phyloP scores from a whole-genome alignment of 1,284 basidiomycete species.

The Pseudozyma flocculosa region DNA sequence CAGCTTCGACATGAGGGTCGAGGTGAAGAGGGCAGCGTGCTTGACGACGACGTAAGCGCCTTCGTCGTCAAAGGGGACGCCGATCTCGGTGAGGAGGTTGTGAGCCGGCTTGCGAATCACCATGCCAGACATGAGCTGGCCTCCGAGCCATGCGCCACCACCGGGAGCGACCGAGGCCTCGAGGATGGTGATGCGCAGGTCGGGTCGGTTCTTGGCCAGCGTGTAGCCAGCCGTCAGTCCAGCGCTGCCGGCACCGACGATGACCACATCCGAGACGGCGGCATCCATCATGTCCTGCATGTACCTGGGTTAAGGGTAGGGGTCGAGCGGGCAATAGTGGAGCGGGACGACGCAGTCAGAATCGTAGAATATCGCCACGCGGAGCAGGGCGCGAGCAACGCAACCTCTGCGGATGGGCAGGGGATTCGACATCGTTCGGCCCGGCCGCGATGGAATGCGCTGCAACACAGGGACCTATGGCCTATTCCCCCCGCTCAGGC shows the following conservation, averaged over 20 bases:
- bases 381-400: no score
- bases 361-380: no score
- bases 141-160: constrained; percentile 61
- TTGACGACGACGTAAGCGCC: constrained; percentile 63
- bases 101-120: constrained; percentile 79
- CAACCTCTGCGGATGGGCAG: no score
- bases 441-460: no score
- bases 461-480: no score
- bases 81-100: constrained; percentile 71
- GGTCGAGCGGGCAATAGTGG: neutral
- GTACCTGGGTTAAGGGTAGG: constrained; percentile 22
- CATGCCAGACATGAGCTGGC: constrained; percentile 82
- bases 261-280: constrained; percentile 74
- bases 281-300: constrained; percentile 52
- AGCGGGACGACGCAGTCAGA: neutral
- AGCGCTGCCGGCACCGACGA: constrained; percentile 77
- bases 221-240: constrained; percentile 76
- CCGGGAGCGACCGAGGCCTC: constrained; percentile 82
- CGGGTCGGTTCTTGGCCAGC: constrained; percentile 68
- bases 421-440: no score
- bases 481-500: no score
- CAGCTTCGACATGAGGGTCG: constrained; percentile 73
- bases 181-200: constrained; percentile 76
- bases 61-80: constrained; percentile 78
- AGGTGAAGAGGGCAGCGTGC: constrained; percentile 65